Percentiles rank a stretch among this genome's conserved stretches.
Conservation (phyloP, 164 flowering plant species). For the Chimonanthus praecox region DNA sequence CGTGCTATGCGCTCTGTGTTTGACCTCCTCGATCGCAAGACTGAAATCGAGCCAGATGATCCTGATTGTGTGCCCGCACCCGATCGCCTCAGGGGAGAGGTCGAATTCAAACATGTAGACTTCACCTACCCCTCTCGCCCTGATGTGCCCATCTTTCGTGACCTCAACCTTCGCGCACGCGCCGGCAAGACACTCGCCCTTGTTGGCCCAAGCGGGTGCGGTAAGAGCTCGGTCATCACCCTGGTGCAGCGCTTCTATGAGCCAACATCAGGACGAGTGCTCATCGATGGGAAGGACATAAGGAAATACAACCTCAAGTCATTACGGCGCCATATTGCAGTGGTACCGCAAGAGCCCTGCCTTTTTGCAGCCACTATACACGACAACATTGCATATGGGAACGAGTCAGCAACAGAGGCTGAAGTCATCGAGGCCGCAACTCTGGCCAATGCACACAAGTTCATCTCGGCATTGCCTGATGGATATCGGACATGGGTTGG, state of each 20-base stretch:
- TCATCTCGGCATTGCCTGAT: constrained; percentile 79
- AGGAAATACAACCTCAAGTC: constrained; percentile 80
- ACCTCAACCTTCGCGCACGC: constrained; percentile 75
- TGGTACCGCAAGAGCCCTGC: constrained; percentile 93
- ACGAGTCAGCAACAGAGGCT: constrained; percentile 68
- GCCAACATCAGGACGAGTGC: constrained; percentile 77
- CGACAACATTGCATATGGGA: constrained; percentile 90
- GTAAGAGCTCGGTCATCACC: constrained; percentile 86
- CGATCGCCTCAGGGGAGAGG: constrained; percentile 79
- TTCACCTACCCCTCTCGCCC: constrained; percentile 90
- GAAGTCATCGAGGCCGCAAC: constrained; percentile 89
- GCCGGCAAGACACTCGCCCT: constrained; percentile 93
- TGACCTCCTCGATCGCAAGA: constrained; percentile 81
- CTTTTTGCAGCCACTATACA: constrained; percentile 74
- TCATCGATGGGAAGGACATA: constrained; percentile 88
- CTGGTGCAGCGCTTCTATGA: constrained; percentile 84
- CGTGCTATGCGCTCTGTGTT: constrained; percentile 95
- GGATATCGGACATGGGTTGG: constrained; percentile 90
- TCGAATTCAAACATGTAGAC: constrained; percentile 87
- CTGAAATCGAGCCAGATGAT: constrained; percentile 95
- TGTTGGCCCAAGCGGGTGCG: constrained; percentile 96
- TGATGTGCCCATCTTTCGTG: constrained; percentile 65
- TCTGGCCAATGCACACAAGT: constrained; percentile 80
- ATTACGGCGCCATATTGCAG: constrained; percentile 64
- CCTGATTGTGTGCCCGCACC: constrained; percentile 57